A percentile compares a stretch with the other conserved stretches of the same genome.
phyloP scores from a whole-genome alignment of 176 grass and related monocot genomes.

The Cenchrus purpureus region DNA sequence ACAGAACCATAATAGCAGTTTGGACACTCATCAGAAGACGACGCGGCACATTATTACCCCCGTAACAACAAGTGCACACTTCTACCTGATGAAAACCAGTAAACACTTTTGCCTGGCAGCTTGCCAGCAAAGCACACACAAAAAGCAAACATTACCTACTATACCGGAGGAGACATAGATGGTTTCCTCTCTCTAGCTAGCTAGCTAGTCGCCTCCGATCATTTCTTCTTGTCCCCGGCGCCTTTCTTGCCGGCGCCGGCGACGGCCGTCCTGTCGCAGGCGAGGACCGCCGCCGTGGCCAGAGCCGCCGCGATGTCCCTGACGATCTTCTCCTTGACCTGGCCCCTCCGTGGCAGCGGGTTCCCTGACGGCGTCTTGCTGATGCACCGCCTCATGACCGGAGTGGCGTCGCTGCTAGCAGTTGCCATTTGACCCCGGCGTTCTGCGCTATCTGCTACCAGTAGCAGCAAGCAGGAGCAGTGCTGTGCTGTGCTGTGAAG shows the following conservation, averaged over 20 bases:
- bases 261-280: not conserved
- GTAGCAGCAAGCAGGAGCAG: not conserved
- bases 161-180: too few relatives aligned
- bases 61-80: not conserved
- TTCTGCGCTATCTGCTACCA: not conserved
- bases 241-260: not conserved
- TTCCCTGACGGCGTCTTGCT: conserved; percentile 53
- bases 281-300: conserved; percentile 14
- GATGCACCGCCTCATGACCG: not conserved
- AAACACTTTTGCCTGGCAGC: too few relatives aligned
- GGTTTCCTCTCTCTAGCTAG: too few relatives aligned
- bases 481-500: not conserved
- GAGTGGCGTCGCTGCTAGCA: not conserved
- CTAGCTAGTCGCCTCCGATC: not conserved
- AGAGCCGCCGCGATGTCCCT: conserved; percentile 34
- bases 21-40: too few relatives aligned
- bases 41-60: not conserved
- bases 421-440: conserved; percentile 29
- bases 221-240: not conserved
- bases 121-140: too few relatives aligned
- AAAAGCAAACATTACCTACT: too few relatives aligned
- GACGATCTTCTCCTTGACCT: conserved; percentile 64
- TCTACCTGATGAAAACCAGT: too few relatives aligned
- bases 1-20: too few relatives aligned
- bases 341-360: conserved; percentile 65